Conservation (phyloP, 2,329 filamentous ascomycete species). For the Microthyrium microscopicum region DNA sequence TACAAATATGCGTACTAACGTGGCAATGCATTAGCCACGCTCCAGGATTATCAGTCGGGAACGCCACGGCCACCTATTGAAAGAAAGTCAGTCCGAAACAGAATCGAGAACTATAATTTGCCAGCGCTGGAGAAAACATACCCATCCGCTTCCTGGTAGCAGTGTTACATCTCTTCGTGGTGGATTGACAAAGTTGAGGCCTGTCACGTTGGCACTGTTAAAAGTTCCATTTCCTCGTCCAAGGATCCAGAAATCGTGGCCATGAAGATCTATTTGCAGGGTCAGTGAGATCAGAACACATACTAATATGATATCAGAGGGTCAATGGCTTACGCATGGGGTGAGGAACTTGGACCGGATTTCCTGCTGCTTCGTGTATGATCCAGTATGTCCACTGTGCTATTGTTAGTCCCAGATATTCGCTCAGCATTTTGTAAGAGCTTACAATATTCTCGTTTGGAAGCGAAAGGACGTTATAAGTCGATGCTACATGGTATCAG, state of each 20-base stretch:
- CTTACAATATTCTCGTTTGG: conserved; percentile 16
- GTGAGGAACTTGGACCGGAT: conserved; percentile 20
- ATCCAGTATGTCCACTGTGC: conserved; percentile 35
- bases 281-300: conserved; percentile 1
- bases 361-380: conserved; percentile 25
- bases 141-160: conserved; percentile 16
- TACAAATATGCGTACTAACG: conserved; percentile 10
- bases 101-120: too few relatives aligned
- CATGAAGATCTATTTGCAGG: conserved; percentile 9
- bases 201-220: conserved; percentile 14
- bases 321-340: conserved; percentile 24
- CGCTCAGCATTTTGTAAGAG: too few relatives aligned
- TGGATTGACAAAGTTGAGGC: conserved; percentile 18
- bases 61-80: conserved; percentile 19
- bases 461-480: conserved; percentile 25
- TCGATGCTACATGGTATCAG: too few relatives aligned
- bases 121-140: too few relatives aligned
- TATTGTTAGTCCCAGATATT: too few relatives aligned
- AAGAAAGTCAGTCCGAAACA: too few relatives aligned
- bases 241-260: conserved; percentile 26
- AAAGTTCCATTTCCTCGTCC: conserved; percentile 21
- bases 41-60: conserved; percentile 26
- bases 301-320: too few relatives aligned
- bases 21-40: conserved; percentile 15
- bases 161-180: conserved; percentile 17